Evolutionary conservation across 441 rosid species (phyloP), one percentile per base, ranked within the genome.

Genomic region (Populus hybrid): DNA sequence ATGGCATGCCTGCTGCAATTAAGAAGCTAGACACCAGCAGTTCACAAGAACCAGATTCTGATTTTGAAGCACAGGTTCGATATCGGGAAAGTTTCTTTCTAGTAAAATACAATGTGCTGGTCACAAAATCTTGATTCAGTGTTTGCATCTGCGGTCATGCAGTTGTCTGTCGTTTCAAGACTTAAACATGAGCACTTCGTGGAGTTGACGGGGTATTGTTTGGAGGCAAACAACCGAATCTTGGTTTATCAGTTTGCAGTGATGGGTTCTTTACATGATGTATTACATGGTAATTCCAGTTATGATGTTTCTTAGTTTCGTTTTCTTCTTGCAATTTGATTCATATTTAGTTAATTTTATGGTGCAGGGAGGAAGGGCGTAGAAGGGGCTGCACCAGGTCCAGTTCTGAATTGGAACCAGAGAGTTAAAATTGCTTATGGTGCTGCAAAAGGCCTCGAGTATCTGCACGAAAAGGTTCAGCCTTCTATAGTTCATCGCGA

Each of bases 391-490:
- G 96, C 86, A 78, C 96, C 99, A 53, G 97, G 97, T 57, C 98
- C 97, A 0, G 93, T 81, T 67, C 89, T 95, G 23, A 89, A 59
- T 79, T 95, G 99, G 98, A 89, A 85, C 77, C 93, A 93, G 72
- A 88, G 99, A 83, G 99, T 89, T 26, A 93, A 91, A 72, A 86
- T 93, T 23, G 99, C 99, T 3, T 89, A 59, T 71, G 98, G 98
- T 63, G 99, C 98, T 30, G 98, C 98, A 1, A 91, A 85, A 80
- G 99, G 99, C 21, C 91, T 95, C 0, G 98, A 95, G 81, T 95
- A 87, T 26, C 28, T 26, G 28, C 28, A 26, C 28, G 28, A 26
- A 26, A 26, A 26, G 28, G 28, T 26, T 26, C 28, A 26, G 28
- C 28, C 28, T 26, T 26, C 28, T 26, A 26, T 26, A 26, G 28